Base-by-base conservation (phyloP, 208 protist genomes). In the Acanthamoeba triangularis region DNA sequence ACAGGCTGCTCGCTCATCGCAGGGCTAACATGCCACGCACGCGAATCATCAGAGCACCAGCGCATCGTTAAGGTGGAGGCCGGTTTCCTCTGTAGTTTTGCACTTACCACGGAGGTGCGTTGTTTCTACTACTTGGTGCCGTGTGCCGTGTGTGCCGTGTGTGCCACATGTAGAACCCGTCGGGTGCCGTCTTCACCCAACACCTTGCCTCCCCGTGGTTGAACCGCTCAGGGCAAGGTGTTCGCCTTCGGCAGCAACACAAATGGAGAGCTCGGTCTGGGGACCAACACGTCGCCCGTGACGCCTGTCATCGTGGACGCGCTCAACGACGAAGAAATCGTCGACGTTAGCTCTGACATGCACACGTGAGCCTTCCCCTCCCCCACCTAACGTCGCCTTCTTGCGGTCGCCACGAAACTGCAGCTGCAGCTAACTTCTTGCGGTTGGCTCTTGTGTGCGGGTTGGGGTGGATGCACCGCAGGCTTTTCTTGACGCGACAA, bases 11-110 rank as follows among this genome's bases (percentile, higher is more conserved):
- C 14, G 41, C 33, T 44, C 72, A 80, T 47, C 37, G 47, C 18
- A 16, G n/a, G n/a, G n/a, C 18, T 20, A 80, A 80, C 35, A 14
- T 14, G 14, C 33, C 72, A 80, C n/a, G n/a, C n/a, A n/a, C 3
- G 30, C 28, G 33, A 0, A 37, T n/a, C n/a, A n/a, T n/a, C 72
- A 80, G 72, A 37, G 41, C 72, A 80, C 6, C 41, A 80, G 7
- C 72, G 49, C 23, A 80, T 80, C 30, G 41, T 80, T 0, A 80
- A 80, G 23, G 72, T 80, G 14, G 72, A 80, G 23, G 72, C 72
- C 41, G 72, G 72, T n/a, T 44, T 80, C 49, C 72, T 80, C n/a
- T 80, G 72, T 28, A 80, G 72, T 30, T 80, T 80, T 47, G 72
- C 72, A 13, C 10, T 80, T 30, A 80, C 72, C 41, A 11, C 11